Evolutionary conservation across 2,329 filamentous ascomycete genomes (phyloP), one percentile per base, ranked within the genome.

Genomic region (Trichoderma citrinoviride): DNA sequence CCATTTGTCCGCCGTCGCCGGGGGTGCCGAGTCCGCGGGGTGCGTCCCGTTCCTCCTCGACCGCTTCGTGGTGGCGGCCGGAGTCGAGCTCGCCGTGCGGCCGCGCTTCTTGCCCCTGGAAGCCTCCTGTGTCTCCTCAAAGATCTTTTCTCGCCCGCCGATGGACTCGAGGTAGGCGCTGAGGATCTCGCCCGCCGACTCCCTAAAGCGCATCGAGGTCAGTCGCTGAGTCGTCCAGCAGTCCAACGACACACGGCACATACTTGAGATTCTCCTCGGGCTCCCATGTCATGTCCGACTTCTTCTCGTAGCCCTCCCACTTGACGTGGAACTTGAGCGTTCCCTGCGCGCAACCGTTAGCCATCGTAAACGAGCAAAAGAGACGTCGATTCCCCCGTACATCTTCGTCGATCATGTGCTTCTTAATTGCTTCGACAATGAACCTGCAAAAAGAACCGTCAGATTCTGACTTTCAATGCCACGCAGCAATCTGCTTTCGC

Each of bases 271-370:
- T 93, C 12, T 87, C 85, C 70, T 91, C 88, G 0, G 90, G 88
- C 73, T 95, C 91, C 91, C 90, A 94, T 0, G 91, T 95, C 71
- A 85, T 77, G 69, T 95, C 91, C 0, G 79, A 75, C 67, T 87
- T 86, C 67, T 87, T 84, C 0, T 90, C 85, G 67, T 89, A 95
- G 3, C 91, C 91, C 68, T 91, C 86, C 91, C 91, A 95, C 71
- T 94, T 93, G 41, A 95, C 90, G 58, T 89, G 82, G 72, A 90
- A 93, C 53, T 82, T 81, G 0, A 87, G 71, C 5, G 75, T 73
- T 21, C 84, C 84, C 78, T 86, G 66, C 8, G n/a, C 27, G 37
- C 33, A 37, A 29, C 19, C 10, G 29, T 63, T n/a, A 64, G 56
- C 33, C 21, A 10, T 40, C 33, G 70, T 50, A 37, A 21, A n/a